Base-by-base conservation (phyloP, 139 green algal genomes). In the Deuterostichococcus epilithicus region DNA sequence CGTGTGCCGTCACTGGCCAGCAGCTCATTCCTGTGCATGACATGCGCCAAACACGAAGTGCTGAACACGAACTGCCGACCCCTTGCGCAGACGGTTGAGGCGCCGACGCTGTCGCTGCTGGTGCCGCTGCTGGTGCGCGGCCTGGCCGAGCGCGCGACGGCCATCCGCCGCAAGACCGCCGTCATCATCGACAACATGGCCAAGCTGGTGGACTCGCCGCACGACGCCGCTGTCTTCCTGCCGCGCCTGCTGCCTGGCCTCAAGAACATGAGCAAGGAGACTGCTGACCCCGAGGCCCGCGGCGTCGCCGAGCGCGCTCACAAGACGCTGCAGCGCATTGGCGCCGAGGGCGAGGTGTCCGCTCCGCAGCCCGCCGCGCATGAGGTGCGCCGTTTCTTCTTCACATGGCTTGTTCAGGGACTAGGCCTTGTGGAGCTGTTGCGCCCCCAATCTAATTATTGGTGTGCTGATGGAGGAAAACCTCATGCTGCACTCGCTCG, bases 101-200 rank as follows among this genome's bases (percentile, higher is more conserved):
- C 91, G 18, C 84, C 89, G 44, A 88, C 90, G 18, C 90, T 98
- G 75, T 86, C 93, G 36, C 90, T 98, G 79, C 92, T 97, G 82
- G 89, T 93, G 78, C 94, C 94, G 34, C 87, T 98, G 79, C 88
- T 98, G 69, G 70, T 93, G 59, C 89, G 92, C 52, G 94, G 94
- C 34, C 87, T 98, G 74, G 86, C 84, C 60, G 91, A 97, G 88
- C 91, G 92, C 75, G 76, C 83, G 58, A 95, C 90, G 26, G 88
- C 92, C 82, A 94, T 97, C 84, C 94, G 95, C 90, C 89, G 94
- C 79, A 95, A 97, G 86, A 79, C 91, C 22, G 81, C 81, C 38
- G 72, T 96, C 72, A 96, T 97, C 76, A 91, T 94, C 73, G 90
- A 96, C 81, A 97, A 98, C 90, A 98, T 98, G 94, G 82, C 87